These are phyloP conservation scores for Triticum dicoccoides DNA, from an alignment of 176 grass and related monocot species.

Conservation along the genomic window DNA sequence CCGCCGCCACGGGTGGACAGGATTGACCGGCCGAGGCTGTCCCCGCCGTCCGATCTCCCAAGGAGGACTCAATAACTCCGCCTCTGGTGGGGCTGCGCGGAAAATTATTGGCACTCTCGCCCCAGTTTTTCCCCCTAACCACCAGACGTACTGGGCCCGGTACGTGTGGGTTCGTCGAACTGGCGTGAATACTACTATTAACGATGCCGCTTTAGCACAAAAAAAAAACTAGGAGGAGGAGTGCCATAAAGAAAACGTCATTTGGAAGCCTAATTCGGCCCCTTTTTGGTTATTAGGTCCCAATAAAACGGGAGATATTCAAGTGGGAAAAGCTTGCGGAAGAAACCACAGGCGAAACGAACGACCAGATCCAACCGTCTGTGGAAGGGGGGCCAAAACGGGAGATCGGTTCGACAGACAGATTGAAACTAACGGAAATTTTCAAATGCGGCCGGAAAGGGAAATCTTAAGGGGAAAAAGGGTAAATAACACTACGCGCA, in stretches of 20 bases:
- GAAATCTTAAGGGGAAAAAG: background rate
- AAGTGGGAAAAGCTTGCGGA: constrained; percentile 10
- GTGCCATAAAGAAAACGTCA: background rate
- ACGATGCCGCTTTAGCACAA: background rate
- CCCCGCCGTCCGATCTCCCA: background rate
- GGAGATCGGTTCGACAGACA: background rate
- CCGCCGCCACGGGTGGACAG: constrained; percentile 27
- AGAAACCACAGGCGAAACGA: constrained; percentile 3
- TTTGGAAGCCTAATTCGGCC: background rate
- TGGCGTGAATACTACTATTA: background rate
- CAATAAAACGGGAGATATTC: constrained; percentile 23
- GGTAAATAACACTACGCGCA: background rate
- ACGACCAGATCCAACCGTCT: constrained; percentile 49
- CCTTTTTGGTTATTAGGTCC: background rate
- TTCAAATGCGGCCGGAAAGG: constrained; percentile 27
- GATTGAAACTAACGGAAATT: background rate
- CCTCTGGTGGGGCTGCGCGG: background rate
- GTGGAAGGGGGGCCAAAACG: background rate
- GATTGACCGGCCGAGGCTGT: constrained; percentile 1
- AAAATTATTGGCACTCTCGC: constrained; percentile 29
- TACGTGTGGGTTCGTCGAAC: too few relatives aligned
- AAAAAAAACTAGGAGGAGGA: background rate
- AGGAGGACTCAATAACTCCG: background rate
- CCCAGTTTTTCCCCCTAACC: background rate
- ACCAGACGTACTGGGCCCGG: constrained; percentile 2